Conservation (phyloP, 2,329 filamentous ascomycete genomes). For the Clonostachys rhizophaga region DNA sequence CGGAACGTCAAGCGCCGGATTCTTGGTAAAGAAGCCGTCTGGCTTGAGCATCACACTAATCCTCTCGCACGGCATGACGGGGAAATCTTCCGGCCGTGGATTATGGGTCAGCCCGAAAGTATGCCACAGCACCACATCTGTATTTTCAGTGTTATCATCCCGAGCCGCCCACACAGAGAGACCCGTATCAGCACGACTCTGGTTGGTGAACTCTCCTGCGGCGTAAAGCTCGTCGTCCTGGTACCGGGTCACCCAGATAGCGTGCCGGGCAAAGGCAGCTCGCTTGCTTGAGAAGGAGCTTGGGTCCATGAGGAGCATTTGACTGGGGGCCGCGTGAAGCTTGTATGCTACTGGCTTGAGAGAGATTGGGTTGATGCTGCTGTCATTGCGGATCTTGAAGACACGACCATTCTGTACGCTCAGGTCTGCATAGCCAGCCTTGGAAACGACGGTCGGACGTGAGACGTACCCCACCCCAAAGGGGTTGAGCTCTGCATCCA, state of each 20-base stretch:
- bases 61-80: constrained; percentile 61
- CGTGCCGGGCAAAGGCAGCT: constrained; percentile 38
- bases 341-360: constrained; percentile 45
- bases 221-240: constrained; percentile 45
- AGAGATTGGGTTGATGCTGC: constrained; percentile 38
- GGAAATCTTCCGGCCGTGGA: constrained; percentile 62
- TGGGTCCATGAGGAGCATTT: constrained; percentile 39
- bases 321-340: constrained; percentile 35
- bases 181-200: constrained; percentile 33
- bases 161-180: constrained; percentile 16
- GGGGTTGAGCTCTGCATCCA: constrained; percentile 36
- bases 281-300: constrained; percentile 34
- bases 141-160: constrained; percentile 16
- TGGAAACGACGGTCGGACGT: constrained; percentile 31
- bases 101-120: constrained; percentile 59
- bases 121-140: constrained; percentile 53
- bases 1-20: constrained; percentile 10
- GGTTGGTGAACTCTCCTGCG: constrained; percentile 46
- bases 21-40: constrained; percentile 36
- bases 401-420: constrained; percentile 40
- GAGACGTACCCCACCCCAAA: constrained; percentile 42
- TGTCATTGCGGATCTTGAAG: constrained; percentile 42
- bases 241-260: constrained; percentile 43
- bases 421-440: constrained; percentile 41
- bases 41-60: constrained; percentile 45